Conservation (phyloP, 1,284 basidiomycete genomes). For the Moesziomyces parantarcticus region DNA sequence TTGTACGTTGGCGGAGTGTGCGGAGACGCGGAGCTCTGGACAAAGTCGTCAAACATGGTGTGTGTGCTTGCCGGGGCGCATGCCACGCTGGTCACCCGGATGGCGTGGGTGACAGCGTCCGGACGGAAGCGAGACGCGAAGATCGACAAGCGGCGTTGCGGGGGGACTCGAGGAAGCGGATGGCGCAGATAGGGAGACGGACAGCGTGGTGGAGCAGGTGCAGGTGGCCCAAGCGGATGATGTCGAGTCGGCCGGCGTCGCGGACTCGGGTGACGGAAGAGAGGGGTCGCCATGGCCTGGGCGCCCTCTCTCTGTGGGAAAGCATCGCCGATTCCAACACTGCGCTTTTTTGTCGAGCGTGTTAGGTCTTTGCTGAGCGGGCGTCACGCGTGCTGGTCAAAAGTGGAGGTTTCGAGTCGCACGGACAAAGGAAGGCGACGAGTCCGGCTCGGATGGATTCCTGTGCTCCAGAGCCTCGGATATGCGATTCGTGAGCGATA, state of each 20-base stretch:
- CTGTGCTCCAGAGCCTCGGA: too few relatives aligned
- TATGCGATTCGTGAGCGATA: too few relatives aligned
- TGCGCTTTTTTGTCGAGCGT: too few relatives aligned
- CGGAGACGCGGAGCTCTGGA: slow-evolving; percentile 46
- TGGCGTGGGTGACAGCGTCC: not conserved
- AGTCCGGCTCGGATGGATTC: too few relatives aligned
- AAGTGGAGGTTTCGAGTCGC: too few relatives aligned
- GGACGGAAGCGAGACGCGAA: not conserved
- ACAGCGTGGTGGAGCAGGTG: not conserved
- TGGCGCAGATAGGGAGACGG: not conserved
- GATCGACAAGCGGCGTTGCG: not conserved
- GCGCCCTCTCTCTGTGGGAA: too few relatives aligned
- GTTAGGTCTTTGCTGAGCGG: too few relatives aligned
- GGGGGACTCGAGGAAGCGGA: not conserved
- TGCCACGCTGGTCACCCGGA: not conserved
- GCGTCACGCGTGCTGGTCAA: too few relatives aligned
- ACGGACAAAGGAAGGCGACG: too few relatives aligned
- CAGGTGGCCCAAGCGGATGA: not conserved
- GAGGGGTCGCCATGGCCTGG: too few relatives aligned
- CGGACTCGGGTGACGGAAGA: too few relatives aligned
- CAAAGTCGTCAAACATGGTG: slow-evolving; percentile 51
- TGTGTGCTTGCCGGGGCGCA: not conserved
- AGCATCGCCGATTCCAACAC: too few relatives aligned
- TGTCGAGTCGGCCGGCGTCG: not conserved
- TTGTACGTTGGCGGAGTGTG: slow-evolving; percentile 6